Evolutionary conservation across 176 grass and related monocot species (phyloP).

Genomic region (Ampelocalamus luodianensis): DNA sequence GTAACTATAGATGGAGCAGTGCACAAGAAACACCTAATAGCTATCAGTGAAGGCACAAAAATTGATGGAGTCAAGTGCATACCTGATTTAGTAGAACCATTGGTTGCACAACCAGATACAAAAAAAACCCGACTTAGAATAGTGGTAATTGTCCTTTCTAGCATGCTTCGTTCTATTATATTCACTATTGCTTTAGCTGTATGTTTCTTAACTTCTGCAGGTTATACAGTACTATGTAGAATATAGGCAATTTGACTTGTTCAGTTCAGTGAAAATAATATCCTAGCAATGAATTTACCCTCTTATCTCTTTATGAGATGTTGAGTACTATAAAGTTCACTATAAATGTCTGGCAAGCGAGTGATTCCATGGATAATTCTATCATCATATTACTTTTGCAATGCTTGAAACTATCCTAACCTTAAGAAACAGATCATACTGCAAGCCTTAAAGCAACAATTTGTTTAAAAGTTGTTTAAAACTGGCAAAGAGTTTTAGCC

Average conservation of each 20-base stretch:
- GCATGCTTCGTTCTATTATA: neutral
- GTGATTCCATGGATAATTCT: neutral
- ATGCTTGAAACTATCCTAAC: neutral
- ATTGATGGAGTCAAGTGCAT: conserved; percentile 82
- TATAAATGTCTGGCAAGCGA: neutral
- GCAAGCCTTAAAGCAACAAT: neutral
- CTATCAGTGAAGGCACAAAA: conserved; percentile 80
- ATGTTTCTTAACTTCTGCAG: neutral
- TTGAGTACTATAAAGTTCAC: neutral
- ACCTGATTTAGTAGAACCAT: conserved; percentile 82
- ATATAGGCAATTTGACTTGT: neutral
- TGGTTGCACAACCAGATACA: conserved; percentile 62
- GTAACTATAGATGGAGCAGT: conserved; percentile 74
- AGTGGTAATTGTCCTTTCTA: conserved; percentile 67
- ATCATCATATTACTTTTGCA: neutral
- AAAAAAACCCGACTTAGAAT: conserved; percentile 75
- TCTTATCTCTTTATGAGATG: neutral
- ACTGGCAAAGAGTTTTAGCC: neutral
- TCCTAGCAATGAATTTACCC: neutral
- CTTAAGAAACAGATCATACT: neutral
- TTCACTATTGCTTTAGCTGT: conserved; percentile 27
- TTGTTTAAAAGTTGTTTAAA: conserved; percentile 17
- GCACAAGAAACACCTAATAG: conserved; percentile 74
- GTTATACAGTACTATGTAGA: neutral
- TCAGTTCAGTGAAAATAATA: neutral